These are phyloP conservation scores for Neurospora africana DNA, from an alignment of 495 filamentous ascomycete species.

Conservation along the genomic window DNA sequence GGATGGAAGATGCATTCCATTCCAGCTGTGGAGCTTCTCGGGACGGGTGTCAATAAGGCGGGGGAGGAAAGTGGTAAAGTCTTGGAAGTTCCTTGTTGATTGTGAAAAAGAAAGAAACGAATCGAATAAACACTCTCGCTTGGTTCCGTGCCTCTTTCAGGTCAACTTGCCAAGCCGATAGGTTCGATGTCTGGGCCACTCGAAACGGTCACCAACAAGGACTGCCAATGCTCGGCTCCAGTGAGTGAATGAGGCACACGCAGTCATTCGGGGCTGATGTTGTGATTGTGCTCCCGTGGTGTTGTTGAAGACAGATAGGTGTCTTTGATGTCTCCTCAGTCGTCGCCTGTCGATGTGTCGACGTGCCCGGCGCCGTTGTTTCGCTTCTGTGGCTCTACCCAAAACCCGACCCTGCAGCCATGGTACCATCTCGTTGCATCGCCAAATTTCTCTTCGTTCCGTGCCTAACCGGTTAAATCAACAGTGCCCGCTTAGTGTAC, in stretches of 20 bases:
- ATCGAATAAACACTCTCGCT: background rate
- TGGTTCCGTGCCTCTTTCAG: background rate
- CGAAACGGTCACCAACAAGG: background rate
- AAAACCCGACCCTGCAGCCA: background rate
- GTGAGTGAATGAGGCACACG: background rate
- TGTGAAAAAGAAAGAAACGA: background rate
- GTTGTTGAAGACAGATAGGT: too few species aligned
- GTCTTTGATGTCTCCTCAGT: too few species aligned
- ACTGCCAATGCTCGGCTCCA: background rate
- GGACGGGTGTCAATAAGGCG: background rate
- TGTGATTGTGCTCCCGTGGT: background rate
- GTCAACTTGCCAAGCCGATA: background rate
- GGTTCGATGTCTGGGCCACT: background rate
- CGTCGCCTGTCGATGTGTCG: background rate
- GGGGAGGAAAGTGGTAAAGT: background rate
- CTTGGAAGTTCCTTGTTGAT: background rate
- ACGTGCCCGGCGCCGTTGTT: background rate
- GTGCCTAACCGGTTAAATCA: background rate
- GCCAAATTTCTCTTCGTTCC: background rate
- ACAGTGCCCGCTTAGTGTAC: background rate
- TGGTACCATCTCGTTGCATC: background rate
- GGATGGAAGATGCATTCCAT: background rate
- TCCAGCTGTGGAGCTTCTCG: background rate
- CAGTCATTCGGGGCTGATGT: background rate
- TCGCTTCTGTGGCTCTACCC: background rate